Conservation (phyloP, 2,329 filamentous ascomycete genomes). For the Colletotrichum sp. region DNA sequence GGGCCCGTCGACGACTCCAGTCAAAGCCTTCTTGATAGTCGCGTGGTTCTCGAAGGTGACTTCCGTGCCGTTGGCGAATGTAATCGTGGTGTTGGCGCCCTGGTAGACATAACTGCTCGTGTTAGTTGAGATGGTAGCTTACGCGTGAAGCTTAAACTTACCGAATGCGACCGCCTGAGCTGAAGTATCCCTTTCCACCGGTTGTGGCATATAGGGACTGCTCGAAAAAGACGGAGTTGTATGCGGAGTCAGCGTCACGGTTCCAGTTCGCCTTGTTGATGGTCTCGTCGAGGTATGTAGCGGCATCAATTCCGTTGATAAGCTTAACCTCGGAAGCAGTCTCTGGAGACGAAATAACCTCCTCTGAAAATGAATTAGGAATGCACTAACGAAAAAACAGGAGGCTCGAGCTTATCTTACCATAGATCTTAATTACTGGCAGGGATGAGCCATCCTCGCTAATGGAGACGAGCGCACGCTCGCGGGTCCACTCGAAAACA, state of each 20-base stretch:
- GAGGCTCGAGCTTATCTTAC: not conserved
- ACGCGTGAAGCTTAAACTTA: not conserved
- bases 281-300: constrained; percentile 25
- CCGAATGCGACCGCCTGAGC: constrained; percentile 30
- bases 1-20: constrained; percentile 32
- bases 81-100: constrained; percentile 37
- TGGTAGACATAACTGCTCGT: constrained; percentile 24
- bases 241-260: constrained; percentile 33
- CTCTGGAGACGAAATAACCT: constrained; percentile 34
- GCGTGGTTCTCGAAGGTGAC: constrained; percentile 34
- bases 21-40: constrained; percentile 30
- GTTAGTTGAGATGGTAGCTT: not conserved
- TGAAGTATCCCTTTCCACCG: constrained; percentile 31
- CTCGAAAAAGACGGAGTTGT: constrained; percentile 43
- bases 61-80: constrained; percentile 40
- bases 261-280: constrained; percentile 22
- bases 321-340: constrained; percentile 26
- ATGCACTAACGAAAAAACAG: not conserved
- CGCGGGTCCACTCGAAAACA: constrained; percentile 40
- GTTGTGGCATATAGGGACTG: constrained; percentile 23
- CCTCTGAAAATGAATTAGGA: constrained; percentile 14
- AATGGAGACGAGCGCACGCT: constrained; percentile 44
- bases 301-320: constrained; percentile 30
- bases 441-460: constrained; percentile 37
- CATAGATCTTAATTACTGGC: constrained; percentile 53